phyloP scores from a whole-genome alignment of 495 filamentous ascomycete genomes.

The Amniculicola lignicola region DNA sequence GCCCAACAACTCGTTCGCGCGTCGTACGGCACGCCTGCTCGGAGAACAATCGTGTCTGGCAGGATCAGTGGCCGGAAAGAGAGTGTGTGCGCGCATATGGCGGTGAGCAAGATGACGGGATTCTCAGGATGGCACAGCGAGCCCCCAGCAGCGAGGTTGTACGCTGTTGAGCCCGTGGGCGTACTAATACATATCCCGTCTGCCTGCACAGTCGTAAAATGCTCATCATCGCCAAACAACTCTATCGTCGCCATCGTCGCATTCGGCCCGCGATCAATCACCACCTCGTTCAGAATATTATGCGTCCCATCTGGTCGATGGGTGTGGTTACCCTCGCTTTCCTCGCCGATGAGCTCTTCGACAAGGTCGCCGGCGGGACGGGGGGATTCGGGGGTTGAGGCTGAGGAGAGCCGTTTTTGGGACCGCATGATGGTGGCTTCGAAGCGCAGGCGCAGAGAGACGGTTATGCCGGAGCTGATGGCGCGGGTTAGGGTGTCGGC shows the following conservation, averaged over 20 bases:
- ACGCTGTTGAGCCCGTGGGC: conserved; percentile 91
- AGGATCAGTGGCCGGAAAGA: conserved; percentile 95
- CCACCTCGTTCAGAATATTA: conserved; percentile 89
- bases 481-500: conserved; percentile 65
- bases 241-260: conserved; percentile 84
- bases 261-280: conserved; percentile 89
- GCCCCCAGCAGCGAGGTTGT: conserved; percentile 94
- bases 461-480: conserved; percentile 78
- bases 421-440: conserved; percentile 94
- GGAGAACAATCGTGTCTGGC: conserved; percentile 88
- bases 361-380: conserved; percentile 61
- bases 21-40: conserved; percentile 89
- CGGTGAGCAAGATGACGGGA: conserved; percentile 90
- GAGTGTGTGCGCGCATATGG: conserved; percentile 93
- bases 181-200: conserved; percentile 90
- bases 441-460: conserved; percentile 84
- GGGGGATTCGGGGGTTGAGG: background rate
- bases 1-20: conserved; percentile 88
- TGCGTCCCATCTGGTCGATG: conserved; percentile 76
- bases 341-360: conserved; percentile 82
- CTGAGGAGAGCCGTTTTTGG: conserved; percentile 39
- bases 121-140: conserved; percentile 96
- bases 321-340: conserved; percentile 72
- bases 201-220: conserved; percentile 82
- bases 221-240: conserved; percentile 92